Evolutionary conservation across 441 rosid genomes (phyloP), one percentile per base, ranked within the genome.

Genomic region (Bocquillonia castaneifolia): DNA sequence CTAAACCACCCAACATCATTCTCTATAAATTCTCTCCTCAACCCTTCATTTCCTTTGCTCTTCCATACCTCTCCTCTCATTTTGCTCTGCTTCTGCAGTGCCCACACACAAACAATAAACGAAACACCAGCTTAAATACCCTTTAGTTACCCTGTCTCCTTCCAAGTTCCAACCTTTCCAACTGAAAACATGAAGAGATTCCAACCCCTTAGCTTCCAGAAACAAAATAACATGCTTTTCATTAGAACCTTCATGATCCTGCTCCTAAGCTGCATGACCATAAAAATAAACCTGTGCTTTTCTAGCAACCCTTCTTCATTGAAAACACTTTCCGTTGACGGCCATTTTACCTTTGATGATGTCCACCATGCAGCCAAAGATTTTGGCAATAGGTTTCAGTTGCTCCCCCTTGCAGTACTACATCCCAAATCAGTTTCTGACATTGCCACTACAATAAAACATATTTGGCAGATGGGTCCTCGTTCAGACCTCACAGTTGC

Each of bases 401-500:
- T 77, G 64, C 83, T 80, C 51, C 96, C 99, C 62, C 50, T 74
- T 53, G 96, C 99, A 32, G 87, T 94, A 52, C 80, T 94, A 40
- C 80, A 94, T 72, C 99, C 99, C 12, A 86, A 77, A 70, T 81
- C 96, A 0, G 96, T 82, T 66, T 81, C 90, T 28, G 99, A 91
- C 73, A 82, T 94, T 71, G 89, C 96, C 68, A 74, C 81, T 36
- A 86, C 87, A 1, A 76, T 94, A 59, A 84, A 78, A 74, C 96
- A 87, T 81, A 69, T 88, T 72, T 88, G 92, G 92, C 85, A 80
- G 82, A 82, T 89, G 93, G 96, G 99, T 47, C 78, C 86, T 71
- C 72, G 72, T 72, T 89, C 97, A 22, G 82, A 83, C 72, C 91
- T 94, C 67, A 89, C 88, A 13, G 84, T 94, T 61, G 93, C 93